These are phyloP conservation scores for Gaultheria prostrata DNA, from an alignment of 148 eudicot species.

Conservation along the genomic window DNA sequence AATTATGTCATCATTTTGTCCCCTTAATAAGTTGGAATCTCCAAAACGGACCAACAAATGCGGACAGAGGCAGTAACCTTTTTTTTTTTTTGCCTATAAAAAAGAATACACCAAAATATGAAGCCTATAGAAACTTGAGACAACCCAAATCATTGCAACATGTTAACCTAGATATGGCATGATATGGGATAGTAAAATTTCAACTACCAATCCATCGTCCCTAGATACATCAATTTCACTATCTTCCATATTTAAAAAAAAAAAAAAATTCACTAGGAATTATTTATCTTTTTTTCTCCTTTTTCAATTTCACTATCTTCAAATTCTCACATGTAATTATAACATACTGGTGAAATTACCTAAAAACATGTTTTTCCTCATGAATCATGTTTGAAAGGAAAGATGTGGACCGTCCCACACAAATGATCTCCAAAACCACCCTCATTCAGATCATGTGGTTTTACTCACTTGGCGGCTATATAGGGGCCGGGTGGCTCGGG, in stretches of 20 bases:
- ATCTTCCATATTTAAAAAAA: no score
- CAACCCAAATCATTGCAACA: not conserved
- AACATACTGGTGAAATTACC: not conserved
- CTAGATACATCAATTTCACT: not conserved
- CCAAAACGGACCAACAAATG: no score
- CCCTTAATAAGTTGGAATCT: no score
- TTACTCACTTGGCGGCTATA: no score
- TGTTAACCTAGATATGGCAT: not conserved
- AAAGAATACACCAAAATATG: no score
- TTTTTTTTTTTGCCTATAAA: no score
- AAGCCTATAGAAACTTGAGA: no score
- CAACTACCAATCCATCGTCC: not conserved
- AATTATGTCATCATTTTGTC: no score
- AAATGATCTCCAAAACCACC: not conserved
- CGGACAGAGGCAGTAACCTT: no score
- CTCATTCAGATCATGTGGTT: not conserved
- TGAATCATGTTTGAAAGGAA: not conserved
- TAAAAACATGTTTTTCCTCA: not conserved
- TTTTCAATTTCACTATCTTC: not conserved
- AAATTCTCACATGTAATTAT: not conserved
- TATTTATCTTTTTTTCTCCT: not conserved
- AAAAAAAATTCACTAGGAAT: not conserved
- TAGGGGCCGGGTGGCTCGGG: no score
- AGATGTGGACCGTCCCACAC: not conserved
- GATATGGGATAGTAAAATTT: not conserved